Percentiles rank a stretch among this genome's conserved stretches.
These are phyloP conservation scores for Nemophila menziesii DNA, from an alignment of 257 asterid genomes.

Conservation along the genomic window DNA sequence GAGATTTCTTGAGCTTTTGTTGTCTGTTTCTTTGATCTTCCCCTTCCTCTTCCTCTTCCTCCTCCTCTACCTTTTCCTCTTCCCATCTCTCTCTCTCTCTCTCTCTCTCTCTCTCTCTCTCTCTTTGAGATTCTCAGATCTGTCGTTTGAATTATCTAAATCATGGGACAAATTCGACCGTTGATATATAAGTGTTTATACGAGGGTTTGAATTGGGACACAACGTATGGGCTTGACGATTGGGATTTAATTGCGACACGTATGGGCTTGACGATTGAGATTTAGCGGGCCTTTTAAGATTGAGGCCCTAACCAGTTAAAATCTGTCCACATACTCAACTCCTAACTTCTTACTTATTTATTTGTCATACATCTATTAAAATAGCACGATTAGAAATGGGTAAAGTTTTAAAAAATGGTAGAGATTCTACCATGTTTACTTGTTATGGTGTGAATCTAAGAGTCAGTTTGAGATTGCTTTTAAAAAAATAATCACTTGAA, in stretches of 20 bases:
- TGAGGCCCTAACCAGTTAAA: not conserved
- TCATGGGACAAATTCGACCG: constrained; percentile 33
- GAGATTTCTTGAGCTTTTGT: not conserved
- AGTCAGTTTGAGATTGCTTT: too few relatives aligned
- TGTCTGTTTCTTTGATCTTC: not conserved
- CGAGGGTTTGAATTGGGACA: not conserved
- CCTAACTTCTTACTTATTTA: too few relatives aligned
- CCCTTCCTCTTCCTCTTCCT: constrained; percentile 11
- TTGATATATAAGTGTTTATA: constrained; percentile 18
- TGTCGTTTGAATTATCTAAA: not conserved
- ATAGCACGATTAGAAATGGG: too few relatives aligned
- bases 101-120: not conserved
- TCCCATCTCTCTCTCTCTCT: constrained; percentile 28
- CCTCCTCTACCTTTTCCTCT: constrained; percentile 25
- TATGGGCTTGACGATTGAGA: not conserved
- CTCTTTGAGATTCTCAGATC: too few relatives aligned
- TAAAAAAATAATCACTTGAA: too few relatives aligned
- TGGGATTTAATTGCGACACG: not conserved
- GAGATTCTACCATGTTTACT: too few relatives aligned
- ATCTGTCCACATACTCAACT: too few relatives aligned
- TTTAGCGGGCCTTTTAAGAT: not conserved
- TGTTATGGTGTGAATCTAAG: too few relatives aligned
- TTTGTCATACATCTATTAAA: too few relatives aligned
- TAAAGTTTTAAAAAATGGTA: too few relatives aligned
- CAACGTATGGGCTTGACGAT: not conserved